phyloP scores from a whole-genome alignment of 495 filamentous ascomycete genomes.

The Rhypophila decipiens region DNA sequence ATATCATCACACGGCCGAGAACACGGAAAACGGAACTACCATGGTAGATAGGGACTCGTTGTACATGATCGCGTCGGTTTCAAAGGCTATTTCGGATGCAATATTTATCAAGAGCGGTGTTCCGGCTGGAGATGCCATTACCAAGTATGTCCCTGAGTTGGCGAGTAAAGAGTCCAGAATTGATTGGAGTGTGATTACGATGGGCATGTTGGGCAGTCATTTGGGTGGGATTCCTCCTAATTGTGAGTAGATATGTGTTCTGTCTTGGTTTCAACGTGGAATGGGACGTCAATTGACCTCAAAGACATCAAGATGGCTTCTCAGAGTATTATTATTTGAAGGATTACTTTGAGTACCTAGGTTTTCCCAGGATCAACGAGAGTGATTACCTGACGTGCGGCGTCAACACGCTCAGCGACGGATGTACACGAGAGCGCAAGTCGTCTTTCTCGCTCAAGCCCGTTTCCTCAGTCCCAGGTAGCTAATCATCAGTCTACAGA shows the following conservation, averaged over 20 bases:
- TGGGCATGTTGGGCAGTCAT: conserved; percentile 39
- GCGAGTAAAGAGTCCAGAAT: conserved; percentile 17
- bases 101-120: conserved; percentile 17
- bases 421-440: too few relatives aligned
- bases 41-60: conserved; percentile 18
- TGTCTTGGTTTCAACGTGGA: neutral
- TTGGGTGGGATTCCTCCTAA: conserved; percentile 37
- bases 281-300: neutral
- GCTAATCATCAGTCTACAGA: too few relatives aligned
- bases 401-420: conserved; percentile 11
- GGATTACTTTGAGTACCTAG: conserved; percentile 18
- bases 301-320: conserved; percentile 14
- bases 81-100: conserved; percentile 24
- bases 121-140: conserved; percentile 25
- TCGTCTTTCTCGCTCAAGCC: too few relatives aligned
- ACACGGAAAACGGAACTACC: conserved; percentile 20
- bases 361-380: conserved; percentile 13
- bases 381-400: conserved; percentile 18
- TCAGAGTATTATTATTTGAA: conserved; percentile 21
- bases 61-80: conserved; percentile 26
- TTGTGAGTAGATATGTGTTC: conserved; percentile 13
- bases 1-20: conserved; percentile 22
- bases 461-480: too few relatives aligned
- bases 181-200: conserved; percentile 43
- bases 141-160: conserved; percentile 43